Conservation (phyloP, 345 rosid genomes). For the Noccaea caerulescens region DNA sequence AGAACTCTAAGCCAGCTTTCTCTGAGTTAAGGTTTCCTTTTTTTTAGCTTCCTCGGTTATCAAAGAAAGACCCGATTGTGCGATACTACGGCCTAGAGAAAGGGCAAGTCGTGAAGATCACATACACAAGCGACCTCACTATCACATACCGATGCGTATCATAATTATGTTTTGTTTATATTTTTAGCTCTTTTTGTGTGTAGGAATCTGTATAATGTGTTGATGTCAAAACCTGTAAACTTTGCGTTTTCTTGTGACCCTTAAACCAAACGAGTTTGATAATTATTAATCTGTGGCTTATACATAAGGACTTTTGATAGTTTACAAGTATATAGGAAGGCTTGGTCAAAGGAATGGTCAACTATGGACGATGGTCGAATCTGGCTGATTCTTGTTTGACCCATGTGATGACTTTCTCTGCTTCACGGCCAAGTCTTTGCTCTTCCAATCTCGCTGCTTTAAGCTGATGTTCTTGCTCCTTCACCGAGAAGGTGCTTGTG, state of each 20-base stretch:
- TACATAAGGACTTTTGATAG: neutral
- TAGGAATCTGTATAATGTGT: constrained; percentile 6
- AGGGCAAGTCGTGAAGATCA: constrained; percentile 73
- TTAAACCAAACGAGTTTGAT: constrained; percentile 23
- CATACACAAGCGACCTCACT: constrained; percentile 52
- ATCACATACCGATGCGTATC: constrained; percentile 63
- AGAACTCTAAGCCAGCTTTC: constrained; percentile 2
- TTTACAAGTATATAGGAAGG: constrained; percentile 18
- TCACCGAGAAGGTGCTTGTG: constrained; percentile 32
- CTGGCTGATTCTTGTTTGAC: constrained; percentile 44
- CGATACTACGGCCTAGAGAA: constrained; percentile 68
- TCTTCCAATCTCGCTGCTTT: constrained; percentile 34
- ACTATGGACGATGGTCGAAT: constrained; percentile 41
- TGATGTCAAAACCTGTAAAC: constrained; percentile 26
- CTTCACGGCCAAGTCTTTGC: constrained; percentile 41
- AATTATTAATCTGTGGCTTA: neutral
- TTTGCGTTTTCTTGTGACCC: neutral
- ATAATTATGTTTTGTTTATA: constrained; percentile 34
- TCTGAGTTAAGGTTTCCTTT: neutral
- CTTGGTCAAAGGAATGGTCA: constrained; percentile 27
- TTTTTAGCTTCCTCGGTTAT: constrained; percentile 67
- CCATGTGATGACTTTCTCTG: constrained; percentile 36
- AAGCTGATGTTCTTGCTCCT: constrained; percentile 39
- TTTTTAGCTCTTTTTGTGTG: neutral
- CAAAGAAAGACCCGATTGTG: constrained; percentile 56